Percentiles rank a stretch among this genome's conserved stretches.
Conservation (phyloP, 1,284 basidiomycete genomes). For the Boletus semigastroideus region DNA sequence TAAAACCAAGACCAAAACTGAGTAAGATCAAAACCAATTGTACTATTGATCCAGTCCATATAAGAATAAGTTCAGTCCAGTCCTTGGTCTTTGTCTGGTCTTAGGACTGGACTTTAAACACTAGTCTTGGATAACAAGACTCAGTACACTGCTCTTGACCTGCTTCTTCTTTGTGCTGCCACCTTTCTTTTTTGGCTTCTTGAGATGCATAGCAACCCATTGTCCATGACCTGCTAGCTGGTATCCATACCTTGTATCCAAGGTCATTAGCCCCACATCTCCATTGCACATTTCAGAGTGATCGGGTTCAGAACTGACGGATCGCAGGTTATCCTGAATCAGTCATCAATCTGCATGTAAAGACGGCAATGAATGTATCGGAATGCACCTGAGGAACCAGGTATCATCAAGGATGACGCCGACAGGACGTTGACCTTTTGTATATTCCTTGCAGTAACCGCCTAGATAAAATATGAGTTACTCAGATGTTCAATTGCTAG, state of each 20-base stretch:
- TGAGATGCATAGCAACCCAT: slow-evolving; percentile 80
- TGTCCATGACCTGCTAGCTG: slow-evolving; percentile 75
- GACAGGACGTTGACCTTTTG: slow-evolving; percentile 82
- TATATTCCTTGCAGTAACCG: slow-evolving; percentile 92
- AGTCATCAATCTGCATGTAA: neutral
- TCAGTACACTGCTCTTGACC: neutral
- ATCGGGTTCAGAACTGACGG: slow-evolving; percentile 39
- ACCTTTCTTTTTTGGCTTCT: slow-evolving; percentile 55
- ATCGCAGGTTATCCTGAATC: slow-evolving; percentile 38
- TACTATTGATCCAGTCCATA: too few relatives aligned
- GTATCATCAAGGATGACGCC: slow-evolving; percentile 91
- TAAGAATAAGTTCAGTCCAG: too few relatives aligned
- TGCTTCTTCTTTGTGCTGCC: slow-evolving; percentile 43
- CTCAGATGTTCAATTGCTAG: too few relatives aligned
- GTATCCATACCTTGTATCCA: slow-evolving; percentile 67
- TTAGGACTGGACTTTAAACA: too few relatives aligned
- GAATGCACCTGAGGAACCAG: slow-evolving; percentile 77
- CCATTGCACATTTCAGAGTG: slow-evolving; percentile 58
- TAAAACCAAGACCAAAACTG: too few relatives aligned
- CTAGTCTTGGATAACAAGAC: neutral
- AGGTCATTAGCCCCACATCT: neutral
- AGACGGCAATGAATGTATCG: neutral
- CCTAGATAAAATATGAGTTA: slow-evolving; percentile 39
- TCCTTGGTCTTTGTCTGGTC: too few relatives aligned
- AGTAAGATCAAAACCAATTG: too few relatives aligned